Base-by-base conservation (phyloP, 2,329 filamentous ascomycete genomes). In the Paradendryphiella salina region DNA sequence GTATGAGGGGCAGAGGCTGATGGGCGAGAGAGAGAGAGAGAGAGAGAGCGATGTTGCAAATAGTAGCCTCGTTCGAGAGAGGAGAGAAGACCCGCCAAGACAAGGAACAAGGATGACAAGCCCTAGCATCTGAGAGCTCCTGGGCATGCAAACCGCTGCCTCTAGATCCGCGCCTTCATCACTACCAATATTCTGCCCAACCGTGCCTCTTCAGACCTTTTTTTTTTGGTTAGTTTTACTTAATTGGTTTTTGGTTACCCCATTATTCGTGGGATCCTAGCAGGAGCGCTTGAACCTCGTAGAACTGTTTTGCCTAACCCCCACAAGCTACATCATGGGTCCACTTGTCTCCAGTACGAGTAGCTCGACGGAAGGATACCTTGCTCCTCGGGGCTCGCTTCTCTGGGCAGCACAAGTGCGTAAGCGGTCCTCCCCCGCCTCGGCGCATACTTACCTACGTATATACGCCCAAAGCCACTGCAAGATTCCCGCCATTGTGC, bases 61-160 rank as follows among this genome's bases (percentile, higher is more conserved):
- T 36, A 33, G 46, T 35, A 43, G 55, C 46, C 40, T 50, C 51
- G 39, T 45, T 52, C 18, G 38, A 54, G 46, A 47, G 38, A 31
- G 15, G 42, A 53, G 45, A 51, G 35, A 33, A 29, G 37, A 38
- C 32, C 40, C 28, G 55, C 56, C 56, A 59, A 59, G 55, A 42
- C 35, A 39, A 32, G 29, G 29, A 28, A 53, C 54, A 48, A 48
- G 54, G 42, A 54, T 56, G 39, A 48, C 45, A 32, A 50, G 23
- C 21, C 18, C 39, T 32, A 32, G 39, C 39, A 42, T 28, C 37
- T 17, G 28, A 41, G 39, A 32, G 28, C 28, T 29, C 14, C 46
- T 42, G 41, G 46, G 49, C 49, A 42, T 18, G 13, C 39, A 42
- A 13, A 29, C 31, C 14, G 31, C 14, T 28, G 14, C 34, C 36